Percentiles rank a stretch among this genome's conserved stretches.
Conservation (phyloP, 78 protist species). For the Dictyostelium intermedium region DNA sequence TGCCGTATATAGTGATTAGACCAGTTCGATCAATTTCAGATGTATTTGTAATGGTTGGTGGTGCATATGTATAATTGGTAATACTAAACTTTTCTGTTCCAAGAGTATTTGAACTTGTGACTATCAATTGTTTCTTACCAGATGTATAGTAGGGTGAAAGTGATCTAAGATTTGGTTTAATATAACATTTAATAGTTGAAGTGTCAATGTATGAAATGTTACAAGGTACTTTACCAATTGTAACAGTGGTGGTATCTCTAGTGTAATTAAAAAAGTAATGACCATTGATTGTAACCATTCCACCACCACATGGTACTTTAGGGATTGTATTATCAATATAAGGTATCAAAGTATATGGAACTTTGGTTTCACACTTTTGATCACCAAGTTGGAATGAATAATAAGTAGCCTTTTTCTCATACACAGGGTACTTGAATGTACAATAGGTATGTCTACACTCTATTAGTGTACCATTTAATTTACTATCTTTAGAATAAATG, state of each 20-base stretch:
- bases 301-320: not conserved
- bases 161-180: not conserved
- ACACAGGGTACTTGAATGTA: not conserved
- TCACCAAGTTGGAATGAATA: not conserved
- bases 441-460: not conserved
- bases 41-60: not conserved
- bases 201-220: not conserved
- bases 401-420: not conserved
- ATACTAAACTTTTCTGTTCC: not conserved
- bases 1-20: not conserved
- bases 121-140: not conserved
- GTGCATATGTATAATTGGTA: not conserved
- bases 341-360: not conserved
- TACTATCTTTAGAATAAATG: not conserved
- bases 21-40: not conserved
- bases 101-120: not conserved
- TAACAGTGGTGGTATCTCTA: not conserved
- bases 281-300: not conserved
- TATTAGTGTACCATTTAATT: not conserved
- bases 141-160: not conserved
- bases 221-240: not conserved
- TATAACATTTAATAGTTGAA: not conserved
- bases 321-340: not conserved
- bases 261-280: not conserved
- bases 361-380: not conserved